Percentiles rank a stretch among this genome's conserved stretches.
These are phyloP conservation scores for Entomortierella parvispora DNA, from an alignment of 192 early-diverging fungal genomes.

Conservation along the genomic window DNA sequence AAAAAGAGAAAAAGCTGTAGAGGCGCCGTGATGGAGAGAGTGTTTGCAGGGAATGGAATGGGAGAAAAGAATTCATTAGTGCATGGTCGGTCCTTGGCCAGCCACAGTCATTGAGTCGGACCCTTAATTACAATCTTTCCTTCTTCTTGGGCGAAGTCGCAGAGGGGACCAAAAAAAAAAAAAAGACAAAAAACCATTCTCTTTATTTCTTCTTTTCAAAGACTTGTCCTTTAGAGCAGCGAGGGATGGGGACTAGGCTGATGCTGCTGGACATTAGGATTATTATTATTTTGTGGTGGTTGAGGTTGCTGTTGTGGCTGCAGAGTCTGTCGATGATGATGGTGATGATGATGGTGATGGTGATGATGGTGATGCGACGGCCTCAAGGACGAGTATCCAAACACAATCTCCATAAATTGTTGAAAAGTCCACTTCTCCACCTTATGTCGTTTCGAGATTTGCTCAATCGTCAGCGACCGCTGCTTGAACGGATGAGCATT, in stretches of 20 bases:
- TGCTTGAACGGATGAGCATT: constrained; percentile 41
- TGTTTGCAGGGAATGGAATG: not conserved
- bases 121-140: too few species aligned
- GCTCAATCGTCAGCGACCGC: constrained; percentile 31
- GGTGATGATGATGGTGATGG: constrained; percentile 2
- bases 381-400: constrained; percentile 29
- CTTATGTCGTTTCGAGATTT: constrained; percentile 39
- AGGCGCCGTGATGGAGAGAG: constrained; percentile 3
- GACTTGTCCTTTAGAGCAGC: too few species aligned
- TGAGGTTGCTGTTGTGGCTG: too few species aligned
- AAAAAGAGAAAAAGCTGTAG: constrained; percentile 1
- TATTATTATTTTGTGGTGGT: too few species aligned
- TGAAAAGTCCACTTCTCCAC: constrained; percentile 49
- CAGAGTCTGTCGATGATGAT: not conserved
- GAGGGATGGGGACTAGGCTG: too few species aligned
- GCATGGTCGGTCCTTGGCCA: not conserved
- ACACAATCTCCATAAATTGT: constrained; percentile 49
- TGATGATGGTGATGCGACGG: constrained; percentile 5
- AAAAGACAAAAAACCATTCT: too few species aligned
- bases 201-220: too few species aligned
- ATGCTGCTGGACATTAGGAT: too few species aligned
- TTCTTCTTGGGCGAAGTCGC: too few species aligned
- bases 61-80: not conserved
- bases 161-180: too few species aligned
- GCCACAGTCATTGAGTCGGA: too few species aligned